phyloP scores from a whole-genome alignment of 495 filamentous ascomycete genomes.

The Bacidia gigantensis region DNA sequence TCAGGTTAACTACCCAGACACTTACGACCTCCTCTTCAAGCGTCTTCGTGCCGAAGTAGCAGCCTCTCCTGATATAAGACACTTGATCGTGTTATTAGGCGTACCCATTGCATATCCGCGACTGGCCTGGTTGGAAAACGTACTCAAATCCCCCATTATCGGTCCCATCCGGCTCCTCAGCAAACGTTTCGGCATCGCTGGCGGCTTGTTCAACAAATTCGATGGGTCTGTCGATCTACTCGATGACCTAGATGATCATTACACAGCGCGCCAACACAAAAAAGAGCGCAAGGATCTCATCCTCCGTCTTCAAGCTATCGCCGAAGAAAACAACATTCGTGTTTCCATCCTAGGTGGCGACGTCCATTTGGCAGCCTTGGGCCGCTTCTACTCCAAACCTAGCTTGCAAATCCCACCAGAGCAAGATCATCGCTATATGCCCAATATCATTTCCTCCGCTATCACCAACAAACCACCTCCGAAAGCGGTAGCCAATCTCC shows the following conservation, averaged over 20 bases:
- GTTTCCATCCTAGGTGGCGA: conserved; percentile 75
- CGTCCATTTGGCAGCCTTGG: conserved; percentile 62
- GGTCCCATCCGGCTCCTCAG: conserved; percentile 79
- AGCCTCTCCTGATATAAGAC: conserved; percentile 41
- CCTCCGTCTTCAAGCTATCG: conserved; percentile 57
- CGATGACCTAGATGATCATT: conserved; percentile 91
- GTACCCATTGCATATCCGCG: conserved; percentile 93
- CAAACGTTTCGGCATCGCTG: conserved; percentile 76
- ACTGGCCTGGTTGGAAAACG: conserved; percentile 85
- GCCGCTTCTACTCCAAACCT: conserved; percentile 60
- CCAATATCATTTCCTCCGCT: conserved; percentile 59
- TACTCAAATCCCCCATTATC: conserved; percentile 70
- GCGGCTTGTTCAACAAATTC: conserved; percentile 81
- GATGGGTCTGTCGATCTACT: conserved; percentile 82
- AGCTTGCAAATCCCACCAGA: conserved; percentile 45
- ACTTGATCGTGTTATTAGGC: conserved; percentile 74
- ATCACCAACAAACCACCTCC: conserved; percentile 95
- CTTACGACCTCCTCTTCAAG: conserved; percentile 69
- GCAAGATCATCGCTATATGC: conserved; percentile 58
- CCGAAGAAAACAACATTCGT: conserved; percentile 57
- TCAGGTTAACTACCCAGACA: conserved; percentile 81
- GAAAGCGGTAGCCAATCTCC: conserved; percentile 71
- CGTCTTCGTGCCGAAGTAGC: conserved; percentile 52
- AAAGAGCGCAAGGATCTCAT: conserved; percentile 65
- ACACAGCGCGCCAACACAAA: conserved; percentile 86